Conservation (phyloP, 23 red algal genomes). For the Rhodosorus marinus region DNA sequence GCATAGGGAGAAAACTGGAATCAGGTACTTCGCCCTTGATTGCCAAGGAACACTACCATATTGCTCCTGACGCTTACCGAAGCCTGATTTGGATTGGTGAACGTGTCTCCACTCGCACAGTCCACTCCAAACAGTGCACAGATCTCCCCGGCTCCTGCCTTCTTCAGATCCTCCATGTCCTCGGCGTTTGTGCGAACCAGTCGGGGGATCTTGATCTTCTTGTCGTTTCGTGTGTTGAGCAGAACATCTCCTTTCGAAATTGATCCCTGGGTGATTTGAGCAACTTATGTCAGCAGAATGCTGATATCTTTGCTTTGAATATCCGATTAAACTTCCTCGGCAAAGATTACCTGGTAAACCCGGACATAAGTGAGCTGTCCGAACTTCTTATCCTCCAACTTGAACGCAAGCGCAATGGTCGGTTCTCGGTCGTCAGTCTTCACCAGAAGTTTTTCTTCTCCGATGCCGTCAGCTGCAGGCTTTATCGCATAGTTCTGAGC, state of each 20-base stretch:
- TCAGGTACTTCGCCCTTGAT: no score
- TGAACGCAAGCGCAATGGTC: constrained; percentile 74
- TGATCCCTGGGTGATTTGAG: no score
- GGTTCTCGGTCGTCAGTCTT: constrained; percentile 31
- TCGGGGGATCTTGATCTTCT: constrained; percentile 75
- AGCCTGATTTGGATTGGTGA: no score
- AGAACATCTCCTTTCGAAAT: constrained; percentile 45
- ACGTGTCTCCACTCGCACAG: constrained; percentile 90
- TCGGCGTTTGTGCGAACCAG: constrained; percentile 81
- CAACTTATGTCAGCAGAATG: no score
- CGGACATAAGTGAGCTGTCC: constrained; percentile 94
- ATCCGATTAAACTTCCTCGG: neutral
- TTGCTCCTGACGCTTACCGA: no score
- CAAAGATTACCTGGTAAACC: constrained; percentile 78
- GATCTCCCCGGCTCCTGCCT: constrained; percentile 76
- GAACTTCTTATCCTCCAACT: constrained; percentile 90
- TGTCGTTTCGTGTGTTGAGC: constrained; percentile 67
- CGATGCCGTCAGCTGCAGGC: constrained; percentile 1
- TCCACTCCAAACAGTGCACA: constrained; percentile 97
- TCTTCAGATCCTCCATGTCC: constrained; percentile 89
- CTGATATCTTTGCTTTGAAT: no score
- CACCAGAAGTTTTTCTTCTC: constrained; percentile 14
- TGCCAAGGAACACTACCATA: no score
- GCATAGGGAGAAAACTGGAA: no score
- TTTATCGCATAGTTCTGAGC: constrained; percentile 25